A percentile compares a stretch with the other conserved stretches of the same genome.
Conservation (phyloP, 495 filamentous ascomycete species). For the Penicillium fimorum region DNA sequence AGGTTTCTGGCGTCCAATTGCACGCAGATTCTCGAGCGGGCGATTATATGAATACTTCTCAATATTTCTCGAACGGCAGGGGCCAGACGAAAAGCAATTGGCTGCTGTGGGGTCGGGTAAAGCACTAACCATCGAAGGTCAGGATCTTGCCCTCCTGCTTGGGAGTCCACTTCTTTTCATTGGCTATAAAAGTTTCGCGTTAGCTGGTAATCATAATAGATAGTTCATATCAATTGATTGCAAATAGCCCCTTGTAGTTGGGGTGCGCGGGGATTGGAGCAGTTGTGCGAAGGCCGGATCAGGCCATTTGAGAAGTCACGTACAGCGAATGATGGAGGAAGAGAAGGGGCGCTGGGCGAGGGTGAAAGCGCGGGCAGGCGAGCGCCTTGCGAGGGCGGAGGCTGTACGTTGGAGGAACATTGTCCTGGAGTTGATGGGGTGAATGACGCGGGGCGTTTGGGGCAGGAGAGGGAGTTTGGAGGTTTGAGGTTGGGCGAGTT, state of each 20-base stretch:
- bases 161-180: slow-evolving; percentile 36
- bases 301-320: slow-evolving; percentile 35
- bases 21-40: background rate
- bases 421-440: slow-evolving; percentile 37
- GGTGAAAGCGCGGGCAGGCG: slow-evolving; percentile 56
- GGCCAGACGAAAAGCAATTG: slow-evolving; percentile 15
- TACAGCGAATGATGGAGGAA: slow-evolving; percentile 49
- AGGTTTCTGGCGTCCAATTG: slow-evolving; percentile 9
- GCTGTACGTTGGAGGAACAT: slow-evolving; percentile 87
- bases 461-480: slow-evolving; percentile 38
- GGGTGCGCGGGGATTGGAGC: slow-evolving; percentile 14
- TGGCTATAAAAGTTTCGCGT: slow-evolving; percentile 32
- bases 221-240: slow-evolving; percentile 11
- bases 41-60: background rate
- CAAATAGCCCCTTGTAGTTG: slow-evolving; percentile 23
- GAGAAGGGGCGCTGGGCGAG: slow-evolving; percentile 46
- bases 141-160: slow-evolving; percentile 46
- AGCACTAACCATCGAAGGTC: slow-evolving; percentile 45
- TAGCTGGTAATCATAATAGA: slow-evolving; percentile 22
- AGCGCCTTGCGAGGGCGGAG: slow-evolving; percentile 68
- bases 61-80: background rate
- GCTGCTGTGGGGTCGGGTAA: slow-evolving; percentile 10
- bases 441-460: slow-evolving; percentile 26
- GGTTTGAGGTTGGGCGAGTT: slow-evolving; percentile 45
- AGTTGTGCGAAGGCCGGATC: slow-evolving; percentile 27